phyloP scores from a whole-genome alignment of 495 filamentous ascomycete genomes.

The Ascodesmis nigricans region DNA sequence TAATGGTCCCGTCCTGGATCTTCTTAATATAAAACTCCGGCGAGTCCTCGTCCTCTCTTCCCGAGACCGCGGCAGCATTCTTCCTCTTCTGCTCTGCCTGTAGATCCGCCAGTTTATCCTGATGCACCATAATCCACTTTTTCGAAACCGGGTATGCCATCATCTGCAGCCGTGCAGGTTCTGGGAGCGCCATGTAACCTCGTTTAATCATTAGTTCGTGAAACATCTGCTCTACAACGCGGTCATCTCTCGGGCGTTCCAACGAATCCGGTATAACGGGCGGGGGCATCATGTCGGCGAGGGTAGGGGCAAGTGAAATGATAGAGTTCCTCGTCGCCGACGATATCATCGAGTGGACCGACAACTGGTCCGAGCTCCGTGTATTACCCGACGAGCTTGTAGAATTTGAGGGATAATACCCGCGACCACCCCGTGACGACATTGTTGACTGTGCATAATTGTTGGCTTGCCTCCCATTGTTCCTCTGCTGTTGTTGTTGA shows the following conservation, averaged over 20 bases:
- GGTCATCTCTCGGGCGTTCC: conserved; percentile 55
- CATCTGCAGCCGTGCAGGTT: conserved; percentile 88
- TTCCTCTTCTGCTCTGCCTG: conserved; percentile 84
- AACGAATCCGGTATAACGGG: conserved; percentile 41
- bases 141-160: conserved; percentile 75
- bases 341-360: conserved; percentile 2
- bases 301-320: conserved; percentile 27
- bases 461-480: too few relatives aligned
- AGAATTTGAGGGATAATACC: conserved; percentile 44
- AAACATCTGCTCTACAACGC: conserved; percentile 78
- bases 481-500: too few relatives aligned
- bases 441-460: conserved; percentile 1
- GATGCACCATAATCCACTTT: conserved; percentile 94
- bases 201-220: conserved; percentile 87
- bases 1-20: conserved; percentile 88
- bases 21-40: conserved; percentile 97
- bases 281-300: conserved; percentile 23
- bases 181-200: conserved; percentile 90
- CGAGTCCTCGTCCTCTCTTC: conserved; percentile 61
- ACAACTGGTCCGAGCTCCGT: conserved; percentile 30
- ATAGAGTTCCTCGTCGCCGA: conserved; percentile 37
- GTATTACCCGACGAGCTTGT: conserved; percentile 42
- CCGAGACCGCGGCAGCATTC: conserved; percentile 36
- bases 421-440: conserved; percentile 22
- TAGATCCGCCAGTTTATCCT: conserved; percentile 79